These are phyloP conservation scores for Ophiostoma quercus DNA, from an alignment of 2,329 filamentous ascomycete genomes.

Conservation along the genomic window DNA sequence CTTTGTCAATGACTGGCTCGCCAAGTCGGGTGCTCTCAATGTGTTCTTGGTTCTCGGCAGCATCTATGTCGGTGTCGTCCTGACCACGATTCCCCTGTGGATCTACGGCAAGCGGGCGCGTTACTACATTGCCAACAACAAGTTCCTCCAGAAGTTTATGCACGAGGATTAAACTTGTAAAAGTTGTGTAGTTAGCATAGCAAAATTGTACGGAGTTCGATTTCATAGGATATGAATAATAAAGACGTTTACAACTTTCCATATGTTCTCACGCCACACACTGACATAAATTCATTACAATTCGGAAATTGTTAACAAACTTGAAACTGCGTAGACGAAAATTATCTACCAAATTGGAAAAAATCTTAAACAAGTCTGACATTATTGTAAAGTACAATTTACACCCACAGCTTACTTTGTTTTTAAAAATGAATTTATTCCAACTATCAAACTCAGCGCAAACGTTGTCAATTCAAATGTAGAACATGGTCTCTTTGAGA, in stretches of 20 bases:
- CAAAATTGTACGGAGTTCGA: neutral
- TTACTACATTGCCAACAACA: constrained; percentile 40
- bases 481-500: constrained; percentile 23
- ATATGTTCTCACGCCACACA: too few species aligned
- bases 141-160: constrained; percentile 34
- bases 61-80: constrained; percentile 42
- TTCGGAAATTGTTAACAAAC: too few species aligned
- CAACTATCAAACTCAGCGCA: neutral
- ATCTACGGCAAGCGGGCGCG: constrained; percentile 45
- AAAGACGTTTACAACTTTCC: too few species aligned
- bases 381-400: too few species aligned
- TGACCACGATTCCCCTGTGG: constrained; percentile 46
- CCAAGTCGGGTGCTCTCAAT: constrained; percentile 34
- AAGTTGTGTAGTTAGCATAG: neutral
- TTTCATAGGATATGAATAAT: neutral
- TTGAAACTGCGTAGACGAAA: too few species aligned
- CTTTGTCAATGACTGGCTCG: constrained; percentile 40
- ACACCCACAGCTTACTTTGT: too few species aligned
- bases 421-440: too few species aligned
- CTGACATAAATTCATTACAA: too few species aligned
- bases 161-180: constrained; percentile 27
- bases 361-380: too few species aligned
- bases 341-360: too few species aligned
- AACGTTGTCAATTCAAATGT: constrained; percentile 19
- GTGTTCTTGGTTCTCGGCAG: constrained; percentile 39